These are phyloP conservation scores for Nakaseomyces delphensis DNA, from an alignment of 1,139 yeast genomes.

Conservation along the genomic window DNA sequence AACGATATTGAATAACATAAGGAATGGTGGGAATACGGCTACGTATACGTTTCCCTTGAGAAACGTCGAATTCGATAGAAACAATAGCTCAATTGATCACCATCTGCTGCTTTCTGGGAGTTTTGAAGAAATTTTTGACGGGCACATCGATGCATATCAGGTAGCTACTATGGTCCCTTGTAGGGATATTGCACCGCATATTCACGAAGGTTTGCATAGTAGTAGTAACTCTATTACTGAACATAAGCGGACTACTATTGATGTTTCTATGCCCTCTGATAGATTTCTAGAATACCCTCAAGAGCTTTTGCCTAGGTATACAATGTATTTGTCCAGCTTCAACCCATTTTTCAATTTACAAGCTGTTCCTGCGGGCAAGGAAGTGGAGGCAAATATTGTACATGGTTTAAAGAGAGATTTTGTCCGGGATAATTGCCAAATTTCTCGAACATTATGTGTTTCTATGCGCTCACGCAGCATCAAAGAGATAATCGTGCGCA, in stretches of 20 bases:
- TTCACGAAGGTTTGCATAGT: constrained; percentile 1
- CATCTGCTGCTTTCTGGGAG: neutral
- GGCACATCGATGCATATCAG: neutral
- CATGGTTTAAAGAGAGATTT: constrained; percentile 51
- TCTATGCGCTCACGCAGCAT: constrained; percentile 52
- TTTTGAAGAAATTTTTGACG: neutral
- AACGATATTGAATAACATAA: neutral
- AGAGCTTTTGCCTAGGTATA: constrained; percentile 26
- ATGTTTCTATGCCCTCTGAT: neutral
- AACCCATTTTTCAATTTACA: constrained; percentile 34
- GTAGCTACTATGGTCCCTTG: constrained; percentile 3
- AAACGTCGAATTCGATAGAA: constrained; percentile 2
- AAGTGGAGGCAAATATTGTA: constrained; percentile 45
- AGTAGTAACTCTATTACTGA: constrained; percentile 6
- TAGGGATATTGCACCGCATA: constrained; percentile 2
- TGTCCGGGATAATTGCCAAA: constrained; percentile 16
- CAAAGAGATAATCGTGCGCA: constrained; percentile 41
- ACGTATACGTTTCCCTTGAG: constrained; percentile 2
- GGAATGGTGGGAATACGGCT: neutral
- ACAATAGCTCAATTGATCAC: constrained; percentile 1
- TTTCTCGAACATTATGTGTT: constrained; percentile 30
- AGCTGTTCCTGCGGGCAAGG: constrained; percentile 38
- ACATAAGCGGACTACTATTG: neutral
- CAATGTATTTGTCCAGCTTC: constrained; percentile 24
- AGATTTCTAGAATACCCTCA: constrained; percentile 5